Evolutionary conservation across 2,329 filamentous ascomycete genomes (phyloP).

Genomic region (Bimuria novae-zelandiae): DNA sequence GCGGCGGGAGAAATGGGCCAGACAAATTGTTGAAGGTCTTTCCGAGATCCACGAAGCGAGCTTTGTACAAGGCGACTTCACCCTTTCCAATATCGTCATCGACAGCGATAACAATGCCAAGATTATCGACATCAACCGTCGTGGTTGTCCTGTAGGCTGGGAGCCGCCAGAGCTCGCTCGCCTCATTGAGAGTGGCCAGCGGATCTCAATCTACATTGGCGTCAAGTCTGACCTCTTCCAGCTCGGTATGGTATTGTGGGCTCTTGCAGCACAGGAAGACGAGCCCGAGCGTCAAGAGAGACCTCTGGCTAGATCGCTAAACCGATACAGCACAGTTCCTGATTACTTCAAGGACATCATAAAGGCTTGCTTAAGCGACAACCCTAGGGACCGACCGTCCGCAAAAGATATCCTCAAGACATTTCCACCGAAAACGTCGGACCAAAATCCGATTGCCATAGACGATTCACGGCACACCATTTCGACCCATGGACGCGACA

Average conservation of each 20-base stretch:
- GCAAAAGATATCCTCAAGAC: conserved; percentile 69
- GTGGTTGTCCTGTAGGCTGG: conserved; percentile 97
- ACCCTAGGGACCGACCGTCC: conserved; percentile 72
- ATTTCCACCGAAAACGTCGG: conserved; percentile 34
- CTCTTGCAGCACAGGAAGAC: conserved; percentile 82
- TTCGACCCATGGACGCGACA: conserved; percentile 50
- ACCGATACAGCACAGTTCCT: conserved; percentile 62
- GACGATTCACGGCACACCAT: conserved; percentile 38
- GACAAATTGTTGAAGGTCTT: conserved; percentile 86
- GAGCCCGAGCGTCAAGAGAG: conserved; percentile 82
- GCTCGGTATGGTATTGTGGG: conserved; percentile 96
- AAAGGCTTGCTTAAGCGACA: conserved; percentile 73
- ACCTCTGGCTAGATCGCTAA: conserved; percentile 57
- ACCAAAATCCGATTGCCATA: conserved; percentile 18
- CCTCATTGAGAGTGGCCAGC: conserved; percentile 84
- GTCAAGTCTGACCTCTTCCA: conserved; percentile 97
- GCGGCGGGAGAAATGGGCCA: conserved; percentile 82
- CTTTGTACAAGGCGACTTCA: conserved; percentile 97
- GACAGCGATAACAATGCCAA: conserved; percentile 83
- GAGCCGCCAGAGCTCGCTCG: conserved; percentile 89
- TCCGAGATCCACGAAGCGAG: conserved; percentile 94
- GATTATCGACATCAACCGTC: conserved; percentile 97
- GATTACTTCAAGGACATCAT: conserved; percentile 79
- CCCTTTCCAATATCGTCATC: conserved; percentile 94
- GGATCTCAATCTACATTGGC: conserved; percentile 95